phyloP scores from a whole-genome alignment of 371 early-diverging fungal genomes.

The Parasitella parasitica region DNA sequence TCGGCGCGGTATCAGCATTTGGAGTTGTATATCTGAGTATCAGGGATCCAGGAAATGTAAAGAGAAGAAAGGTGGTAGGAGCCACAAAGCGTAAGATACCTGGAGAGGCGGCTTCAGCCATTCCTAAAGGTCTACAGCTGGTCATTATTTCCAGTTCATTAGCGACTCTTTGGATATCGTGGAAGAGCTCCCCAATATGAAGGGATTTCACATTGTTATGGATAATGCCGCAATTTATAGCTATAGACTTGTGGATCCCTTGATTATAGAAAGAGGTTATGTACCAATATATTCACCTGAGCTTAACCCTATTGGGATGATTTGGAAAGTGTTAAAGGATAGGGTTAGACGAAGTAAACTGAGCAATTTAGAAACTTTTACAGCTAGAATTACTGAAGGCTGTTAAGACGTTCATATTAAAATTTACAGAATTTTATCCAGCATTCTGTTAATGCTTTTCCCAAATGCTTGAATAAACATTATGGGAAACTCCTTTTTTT shows the following conservation, averaged over 20 bases:
- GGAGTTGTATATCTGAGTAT: no score
- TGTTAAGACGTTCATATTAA: constrained; percentile 8
- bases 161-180: neutral
- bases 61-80: no score
- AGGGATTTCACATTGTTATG: constrained; percentile 7
- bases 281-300: constrained; percentile 1
- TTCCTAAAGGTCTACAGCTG: no score
- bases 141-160: constrained; percentile 3
- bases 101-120: no score
- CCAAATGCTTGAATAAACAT: constrained; percentile 17
- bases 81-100: no score
- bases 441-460: constrained; percentile 5
- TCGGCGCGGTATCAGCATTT: no score
- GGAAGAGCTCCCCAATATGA: constrained; percentile 2
- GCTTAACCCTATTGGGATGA: neutral
- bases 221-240: constrained; percentile 5
- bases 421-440: constrained; percentile 16
- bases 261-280: constrained; percentile 1
- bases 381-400: constrained; percentile 8
- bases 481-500: no score
- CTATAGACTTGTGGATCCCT: neutral
- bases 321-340: constrained; percentile 11
- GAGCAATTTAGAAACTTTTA: neutral
- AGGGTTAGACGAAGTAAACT: constrained; percentile 7
- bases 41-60: no score